These are phyloP conservation scores for Astrothelium macrocarpum DNA, from an alignment of 495 filamentous ascomycete genomes.

Conservation along the genomic window DNA sequence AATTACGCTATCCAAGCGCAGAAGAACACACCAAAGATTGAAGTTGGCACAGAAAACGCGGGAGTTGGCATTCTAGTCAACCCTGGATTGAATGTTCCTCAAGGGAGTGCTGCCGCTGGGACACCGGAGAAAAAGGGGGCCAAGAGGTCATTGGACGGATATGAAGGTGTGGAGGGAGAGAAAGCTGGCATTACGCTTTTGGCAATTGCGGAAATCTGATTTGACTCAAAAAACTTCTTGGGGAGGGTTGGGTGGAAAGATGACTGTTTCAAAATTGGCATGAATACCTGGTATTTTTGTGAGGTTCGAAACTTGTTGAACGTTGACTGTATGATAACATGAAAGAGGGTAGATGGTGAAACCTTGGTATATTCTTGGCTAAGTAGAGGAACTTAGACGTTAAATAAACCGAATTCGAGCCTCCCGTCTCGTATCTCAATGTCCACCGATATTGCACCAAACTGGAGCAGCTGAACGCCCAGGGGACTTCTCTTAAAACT, in stretches of 20 bases:
- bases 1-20: constrained; percentile 22
- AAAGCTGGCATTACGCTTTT: constrained; percentile 22
- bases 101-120: constrained; percentile 15
- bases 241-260: too few relatives aligned
- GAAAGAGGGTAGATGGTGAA: not conserved
- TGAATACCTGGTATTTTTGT: not conserved
- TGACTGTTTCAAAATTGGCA: not conserved
- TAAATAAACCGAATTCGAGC: constrained; percentile 47
- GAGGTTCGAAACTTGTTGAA: not conserved
- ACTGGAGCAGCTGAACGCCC: too few relatives aligned
- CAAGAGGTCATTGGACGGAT: constrained; percentile 9
- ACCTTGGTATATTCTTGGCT: not conserved
- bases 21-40: constrained; percentile 26
- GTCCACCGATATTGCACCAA: too few relatives aligned
- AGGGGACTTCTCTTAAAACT: too few relatives aligned
- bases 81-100: constrained; percentile 23
- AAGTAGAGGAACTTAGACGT: not conserved
- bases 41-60: constrained; percentile 19
- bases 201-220: constrained; percentile 24
- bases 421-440: too few relatives aligned
- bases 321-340: not conserved
- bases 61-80: constrained; percentile 23
- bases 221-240: not conserved
- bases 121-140: constrained; percentile 4
- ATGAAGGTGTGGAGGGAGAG: constrained; percentile 16